Conservation (phyloP, 306 rosid species). For the Quercus rubra region DNA sequence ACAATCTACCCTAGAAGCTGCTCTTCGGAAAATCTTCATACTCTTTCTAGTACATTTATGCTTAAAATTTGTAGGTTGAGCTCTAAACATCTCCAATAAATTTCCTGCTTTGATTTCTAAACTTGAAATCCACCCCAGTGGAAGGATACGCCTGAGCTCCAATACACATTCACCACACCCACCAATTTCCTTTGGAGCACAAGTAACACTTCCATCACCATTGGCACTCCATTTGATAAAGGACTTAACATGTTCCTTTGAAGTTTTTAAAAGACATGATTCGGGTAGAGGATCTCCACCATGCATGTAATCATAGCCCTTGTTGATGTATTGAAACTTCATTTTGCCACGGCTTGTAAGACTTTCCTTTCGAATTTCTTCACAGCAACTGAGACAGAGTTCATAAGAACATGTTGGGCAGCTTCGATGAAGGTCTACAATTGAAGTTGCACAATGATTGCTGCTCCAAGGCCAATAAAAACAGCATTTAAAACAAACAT, state of each 20-base stretch:
- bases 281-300: constrained; percentile 60
- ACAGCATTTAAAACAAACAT: background rate
- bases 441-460: constrained; percentile 84
- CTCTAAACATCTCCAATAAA: constrained; percentile 20
- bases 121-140: constrained; percentile 49
- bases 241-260: constrained; percentile 26
- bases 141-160: constrained; percentile 66
- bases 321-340: constrained; percentile 55
- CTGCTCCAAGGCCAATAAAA: constrained; percentile 40
- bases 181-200: constrained; percentile 62
- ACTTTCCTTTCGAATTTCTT: constrained; percentile 57
- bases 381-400: constrained; percentile 72
- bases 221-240: constrained; percentile 44
- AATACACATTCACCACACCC: constrained; percentile 57
- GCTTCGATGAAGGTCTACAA: constrained; percentile 68
- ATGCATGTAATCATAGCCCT: constrained; percentile 73
- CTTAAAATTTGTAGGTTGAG: constrained; percentile 18
- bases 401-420: constrained; percentile 69
- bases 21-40: constrained; percentile 30
- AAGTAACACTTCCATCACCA: constrained; percentile 47
- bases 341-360: constrained; percentile 40
- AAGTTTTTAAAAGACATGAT: constrained; percentile 24
- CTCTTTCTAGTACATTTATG: constrained; percentile 23
- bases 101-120: constrained; percentile 49
- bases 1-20: constrained; percentile 46